These are phyloP conservation scores for Chaetomium olivaceum DNA, from an alignment of 2,329 filamentous ascomycete genomes.

Conservation along the genomic window DNA sequence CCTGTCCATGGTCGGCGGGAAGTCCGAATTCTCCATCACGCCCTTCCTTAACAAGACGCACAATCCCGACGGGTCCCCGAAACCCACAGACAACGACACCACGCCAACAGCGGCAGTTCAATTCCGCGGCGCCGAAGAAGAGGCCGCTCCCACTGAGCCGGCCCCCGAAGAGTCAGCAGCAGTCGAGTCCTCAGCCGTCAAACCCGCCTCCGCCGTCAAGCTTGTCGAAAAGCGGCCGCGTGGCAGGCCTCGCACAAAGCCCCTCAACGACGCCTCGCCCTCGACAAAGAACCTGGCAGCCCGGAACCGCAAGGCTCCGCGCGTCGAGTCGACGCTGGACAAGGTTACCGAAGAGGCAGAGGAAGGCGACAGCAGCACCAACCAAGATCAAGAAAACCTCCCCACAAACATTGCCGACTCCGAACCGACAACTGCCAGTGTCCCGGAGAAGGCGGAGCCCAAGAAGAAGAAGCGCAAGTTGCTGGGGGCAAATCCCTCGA, in stretches of 20 bases:
- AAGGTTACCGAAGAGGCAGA: constrained; percentile 42
- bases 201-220: constrained; percentile 17
- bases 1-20: constrained; percentile 70
- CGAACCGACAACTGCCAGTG: constrained; percentile 24
- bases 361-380: constrained; percentile 23
- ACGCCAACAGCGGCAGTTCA: constrained; percentile 26
- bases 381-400: constrained; percentile 39
- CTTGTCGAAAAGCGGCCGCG: constrained; percentile 44
- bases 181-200: neutral
- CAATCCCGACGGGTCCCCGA: constrained; percentile 49
- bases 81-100: constrained; percentile 24
- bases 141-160: constrained; percentile 22
- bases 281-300: constrained; percentile 49
- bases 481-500: constrained; percentile 64
- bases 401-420: constrained; percentile 39
- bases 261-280: constrained; percentile 47
- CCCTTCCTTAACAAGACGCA: constrained; percentile 77
- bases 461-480: constrained; percentile 75
- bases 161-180: constrained; percentile 19
- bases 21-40: constrained; percentile 90
- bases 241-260: constrained; percentile 49
- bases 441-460: constrained; percentile 40
- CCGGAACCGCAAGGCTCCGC: constrained; percentile 34
- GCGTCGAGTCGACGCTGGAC: constrained; percentile 38
- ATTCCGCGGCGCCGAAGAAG: constrained; percentile 27